phyloP scores from a whole-genome alignment of 2,329 filamentous ascomycete species.

The Ceratocystis diversiconidia region DNA sequence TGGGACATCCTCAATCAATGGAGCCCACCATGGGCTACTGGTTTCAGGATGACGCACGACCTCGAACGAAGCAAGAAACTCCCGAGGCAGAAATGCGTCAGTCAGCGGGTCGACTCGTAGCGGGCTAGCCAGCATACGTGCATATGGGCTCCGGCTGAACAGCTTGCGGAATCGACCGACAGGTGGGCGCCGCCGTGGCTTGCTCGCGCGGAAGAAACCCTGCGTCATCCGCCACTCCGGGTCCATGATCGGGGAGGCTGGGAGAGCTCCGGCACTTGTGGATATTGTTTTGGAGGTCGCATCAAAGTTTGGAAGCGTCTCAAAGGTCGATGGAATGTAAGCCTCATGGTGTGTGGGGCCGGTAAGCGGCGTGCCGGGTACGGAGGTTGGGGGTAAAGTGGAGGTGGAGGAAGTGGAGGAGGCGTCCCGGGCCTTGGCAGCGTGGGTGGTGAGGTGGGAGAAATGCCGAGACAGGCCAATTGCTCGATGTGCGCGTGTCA shows the following conservation, averaged over 20 bases:
- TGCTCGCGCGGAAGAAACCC: slow-evolving; percentile 29
- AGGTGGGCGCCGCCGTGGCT: slow-evolving; percentile 22
- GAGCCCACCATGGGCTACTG: slow-evolving; percentile 41
- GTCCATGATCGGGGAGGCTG: slow-evolving; percentile 42
- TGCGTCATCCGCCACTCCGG: slow-evolving; percentile 33
- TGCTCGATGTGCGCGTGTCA: not conserved
- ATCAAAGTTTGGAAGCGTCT: slow-evolving; percentile 24
- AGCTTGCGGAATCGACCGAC: slow-evolving; percentile 40
- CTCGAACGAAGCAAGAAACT: slow-evolving; percentile 50
- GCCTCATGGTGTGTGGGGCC: not conserved
- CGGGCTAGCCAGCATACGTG: slow-evolving; percentile 46
- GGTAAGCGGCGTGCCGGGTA: not conserved
- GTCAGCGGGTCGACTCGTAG: slow-evolving; percentile 43
- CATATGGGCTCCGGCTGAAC: slow-evolving; percentile 49
- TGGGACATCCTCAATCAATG: slow-evolving; percentile 23
- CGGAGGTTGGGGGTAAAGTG: not conserved
- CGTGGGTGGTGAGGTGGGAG: not conserved
- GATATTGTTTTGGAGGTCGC: slow-evolving; percentile 30
- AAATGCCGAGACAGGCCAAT: not conserved
- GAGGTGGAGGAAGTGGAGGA: not conserved
- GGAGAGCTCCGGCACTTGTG: slow-evolving; percentile 34
- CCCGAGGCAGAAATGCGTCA: slow-evolving; percentile 36
- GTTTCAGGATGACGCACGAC: slow-evolving; percentile 41
- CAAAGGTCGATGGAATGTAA: slow-evolving; percentile 12
- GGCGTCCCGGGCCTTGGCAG: not conserved